Evolutionary conservation across 441 rosid genomes (phyloP).

Genomic region (Erodium texanum): DNA sequence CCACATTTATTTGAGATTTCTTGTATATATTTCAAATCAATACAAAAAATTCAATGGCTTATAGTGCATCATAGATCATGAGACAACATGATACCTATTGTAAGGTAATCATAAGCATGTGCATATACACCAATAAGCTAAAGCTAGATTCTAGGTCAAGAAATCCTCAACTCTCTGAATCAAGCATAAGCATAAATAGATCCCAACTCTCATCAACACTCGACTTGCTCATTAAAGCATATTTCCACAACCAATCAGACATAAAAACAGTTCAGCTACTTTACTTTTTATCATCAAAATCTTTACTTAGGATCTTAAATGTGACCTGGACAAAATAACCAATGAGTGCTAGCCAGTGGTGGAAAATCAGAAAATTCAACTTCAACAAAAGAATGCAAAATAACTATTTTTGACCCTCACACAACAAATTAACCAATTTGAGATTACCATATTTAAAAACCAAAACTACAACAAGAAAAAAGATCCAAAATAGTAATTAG

Average conservation of each 20-base stretch:
- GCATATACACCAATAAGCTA: background rate
- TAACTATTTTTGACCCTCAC: background rate
- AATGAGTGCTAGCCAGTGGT: background rate
- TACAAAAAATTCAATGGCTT: background rate
- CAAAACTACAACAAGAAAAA: background rate
- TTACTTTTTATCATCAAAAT: background rate
- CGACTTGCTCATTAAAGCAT: background rate
- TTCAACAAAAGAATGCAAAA: background rate
- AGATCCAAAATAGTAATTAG: background rate
- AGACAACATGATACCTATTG: background rate
- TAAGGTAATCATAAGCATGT: background rate
- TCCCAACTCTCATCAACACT: conserved; percentile 3
- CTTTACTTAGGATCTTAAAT: too few species aligned
- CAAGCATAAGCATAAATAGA: background rate
- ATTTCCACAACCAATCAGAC: too few species aligned
- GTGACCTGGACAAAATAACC: background rate
- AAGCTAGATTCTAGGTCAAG: background rate
- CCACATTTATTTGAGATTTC: background rate
- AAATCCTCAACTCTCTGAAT: background rate
- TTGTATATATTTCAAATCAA: background rate
- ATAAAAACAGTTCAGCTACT: background rate
- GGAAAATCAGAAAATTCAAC: background rate
- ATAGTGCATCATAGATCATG: background rate
- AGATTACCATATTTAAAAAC: background rate
- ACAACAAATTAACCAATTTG: background rate